A percentile compares a stretch with the other conserved stretches of the same genome.
Evolutionary conservation across 176 grass and related monocot species (phyloP).

Genomic region (Ensete glaucum): DNA sequence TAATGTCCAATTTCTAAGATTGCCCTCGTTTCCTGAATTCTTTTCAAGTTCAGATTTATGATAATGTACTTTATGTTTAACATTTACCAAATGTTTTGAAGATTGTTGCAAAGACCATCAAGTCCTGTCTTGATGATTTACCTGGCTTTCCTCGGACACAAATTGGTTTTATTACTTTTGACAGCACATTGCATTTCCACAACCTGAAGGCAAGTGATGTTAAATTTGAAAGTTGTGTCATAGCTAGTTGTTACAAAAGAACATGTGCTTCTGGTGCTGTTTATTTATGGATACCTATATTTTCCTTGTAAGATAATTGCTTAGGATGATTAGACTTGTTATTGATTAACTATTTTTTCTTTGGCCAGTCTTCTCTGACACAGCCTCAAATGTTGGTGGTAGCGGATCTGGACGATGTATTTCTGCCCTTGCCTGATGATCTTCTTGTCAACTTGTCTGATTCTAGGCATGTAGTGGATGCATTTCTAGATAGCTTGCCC

Average conservation of each 20-base stretch:
- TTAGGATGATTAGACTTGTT: background rate
- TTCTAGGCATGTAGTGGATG: conserved; percentile 67
- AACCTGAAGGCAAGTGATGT: conserved; percentile 69
- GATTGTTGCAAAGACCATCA: conserved; percentile 86
- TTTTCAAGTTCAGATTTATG: background rate
- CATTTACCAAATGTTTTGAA: conserved; percentile 21
- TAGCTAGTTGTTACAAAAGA: background rate
- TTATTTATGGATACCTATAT: background rate
- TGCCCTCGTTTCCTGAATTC: background rate
- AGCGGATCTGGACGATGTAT: conserved; percentile 76
- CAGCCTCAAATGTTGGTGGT: conserved; percentile 98
- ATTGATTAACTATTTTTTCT: conserved; percentile 24
- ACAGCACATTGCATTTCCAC: conserved; percentile 93
- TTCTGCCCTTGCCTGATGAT: conserved; percentile 90
- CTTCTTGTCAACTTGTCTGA: conserved; percentile 89
- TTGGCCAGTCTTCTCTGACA: conserved; percentile 70
- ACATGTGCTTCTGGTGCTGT: background rate
- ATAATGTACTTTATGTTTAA: conserved; percentile 3
- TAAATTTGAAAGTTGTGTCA: background rate
- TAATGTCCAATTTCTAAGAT: conserved; percentile 16
- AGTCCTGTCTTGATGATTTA: conserved; percentile 80
- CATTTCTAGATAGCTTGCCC: conserved; percentile 93
- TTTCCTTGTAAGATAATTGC: background rate
- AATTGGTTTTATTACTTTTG: conserved; percentile 92
- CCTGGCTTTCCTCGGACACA: conserved; percentile 77